Evolutionary conservation across 1,139 yeast species (phyloP), one percentile per base, ranked within the genome.

Genomic region (Yamadazyma oceani): DNA sequence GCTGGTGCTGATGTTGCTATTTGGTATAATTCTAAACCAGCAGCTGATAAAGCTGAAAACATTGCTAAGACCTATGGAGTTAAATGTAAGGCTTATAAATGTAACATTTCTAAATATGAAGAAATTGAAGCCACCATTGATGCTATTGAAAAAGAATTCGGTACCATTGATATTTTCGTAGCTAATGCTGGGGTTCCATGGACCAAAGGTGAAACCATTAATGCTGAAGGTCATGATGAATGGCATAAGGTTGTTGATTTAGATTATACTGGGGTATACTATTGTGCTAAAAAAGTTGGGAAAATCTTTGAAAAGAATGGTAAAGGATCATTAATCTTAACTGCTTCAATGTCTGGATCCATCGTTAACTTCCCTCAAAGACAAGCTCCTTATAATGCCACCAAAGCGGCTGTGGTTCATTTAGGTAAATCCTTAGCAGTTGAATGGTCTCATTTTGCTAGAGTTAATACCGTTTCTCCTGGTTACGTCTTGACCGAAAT

Each of bases 101-200:
- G 86, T 53, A 77, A 82, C 35, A 73, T 88, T 37, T 71, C 84
- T 17, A 78, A 78, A 46, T 63, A 79, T 26, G 74, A 73, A 12
- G 72, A 71, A 7, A 94, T 86, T 24, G 79, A 77, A 50, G 52
- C 55, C 19, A 77, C 80, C 6, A 72, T 87, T 39, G 58, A 60
- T 26, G 76, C 77, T 54, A 84, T 82, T 45, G 80, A 73, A 50
- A 52, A 68, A 49, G 95, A 87, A 55, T 88, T 89, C 58, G 80
- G 80, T 27, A 78, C 80, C 43, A 82, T 88, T 50, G 96, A 88
- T 57, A 72, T 87, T 26, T 83, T 87, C 57, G 95, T 88, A 21
- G 94, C 95, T 54, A 88, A 88, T 60, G 96, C 96, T 17, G 96
- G 96, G 44, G 79, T 86, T 31, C 86, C 94, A 21, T 88, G 95